Percentiles rank a stretch among this genome's conserved stretches.
phyloP scores from a whole-genome alignment of 148 eudicot species.

The Silene latifolia region DNA sequence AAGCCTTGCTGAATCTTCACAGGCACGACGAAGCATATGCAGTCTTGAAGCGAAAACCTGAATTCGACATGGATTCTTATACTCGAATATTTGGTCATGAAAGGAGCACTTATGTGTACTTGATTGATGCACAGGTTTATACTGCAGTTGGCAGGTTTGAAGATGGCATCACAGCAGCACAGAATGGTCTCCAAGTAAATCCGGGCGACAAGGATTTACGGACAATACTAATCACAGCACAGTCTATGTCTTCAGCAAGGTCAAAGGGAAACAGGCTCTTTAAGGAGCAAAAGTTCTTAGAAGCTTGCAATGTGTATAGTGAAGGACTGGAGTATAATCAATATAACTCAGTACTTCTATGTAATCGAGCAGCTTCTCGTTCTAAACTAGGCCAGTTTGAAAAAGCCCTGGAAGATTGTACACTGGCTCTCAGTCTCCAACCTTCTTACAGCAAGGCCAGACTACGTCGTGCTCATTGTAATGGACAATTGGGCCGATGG shows the following conservation, averaged over 20 bases:
- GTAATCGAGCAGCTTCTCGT: conserved; percentile 68
- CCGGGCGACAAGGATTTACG: conserved; percentile 32
- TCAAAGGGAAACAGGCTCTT: conserved; percentile 54
- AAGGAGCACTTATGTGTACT: conserved; percentile 25
- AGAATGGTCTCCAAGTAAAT: conserved; percentile 38
- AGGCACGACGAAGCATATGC: conserved; percentile 62
- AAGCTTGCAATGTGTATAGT: conserved; percentile 47
- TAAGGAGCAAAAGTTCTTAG: conserved; percentile 37
- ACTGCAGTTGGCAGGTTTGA: conserved; percentile 73
- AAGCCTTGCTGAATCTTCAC: conserved; percentile 61
- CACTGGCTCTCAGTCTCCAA: conserved; percentile 43
- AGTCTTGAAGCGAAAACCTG: conserved; percentile 32
- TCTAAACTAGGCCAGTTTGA: conserved; percentile 56
- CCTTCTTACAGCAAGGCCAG: conserved; percentile 72
- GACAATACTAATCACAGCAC: conserved; percentile 30
- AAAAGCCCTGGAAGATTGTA: conserved; percentile 62
- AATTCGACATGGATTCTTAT: conserved; percentile 36
- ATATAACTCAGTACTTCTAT: conserved; percentile 51
- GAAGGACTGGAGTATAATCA: conserved; percentile 61
- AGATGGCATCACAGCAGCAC: conserved; percentile 52
- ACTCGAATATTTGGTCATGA: conserved; percentile 45
- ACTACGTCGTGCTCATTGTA: conserved; percentile 58
- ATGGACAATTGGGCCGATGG: conserved; percentile 58
- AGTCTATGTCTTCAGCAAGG: conserved; percentile 42
- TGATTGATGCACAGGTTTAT: conserved; percentile 48